Base-by-base conservation (phyloP, 2,329 filamentous ascomycete species). In the Blastomyces parvus region DNA sequence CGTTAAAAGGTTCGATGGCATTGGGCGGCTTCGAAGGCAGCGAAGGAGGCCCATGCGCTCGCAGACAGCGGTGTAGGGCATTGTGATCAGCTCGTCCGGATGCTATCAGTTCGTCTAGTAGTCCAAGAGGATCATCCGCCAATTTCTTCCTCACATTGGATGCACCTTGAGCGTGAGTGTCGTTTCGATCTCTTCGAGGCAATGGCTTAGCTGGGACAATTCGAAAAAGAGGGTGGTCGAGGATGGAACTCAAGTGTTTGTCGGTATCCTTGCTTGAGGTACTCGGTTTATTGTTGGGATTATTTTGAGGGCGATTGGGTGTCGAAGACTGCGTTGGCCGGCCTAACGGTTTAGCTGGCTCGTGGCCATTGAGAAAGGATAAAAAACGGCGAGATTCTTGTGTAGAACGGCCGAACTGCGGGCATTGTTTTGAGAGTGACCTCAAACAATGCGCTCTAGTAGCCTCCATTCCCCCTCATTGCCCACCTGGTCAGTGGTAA, bases 211-310 rank as follows among this genome's bases (percentile, higher is more conserved):
- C 65, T 11, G 76, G 76, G 7, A 71, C 65, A n/a, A 77, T 71
- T 13, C 73, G 72, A 65, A 78, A 78, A 27, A 78, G 72, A 14
- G 76, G 76, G 63, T 78, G 77, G 38, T 77, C 71, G 11, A 78
- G 67, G 48, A 78, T 77, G 13, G 67, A 69, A 53, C 71, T 71
- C 63, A 78, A 61, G 68, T 78, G 76, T 44, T 70, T 68, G 60
- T 77, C 74, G 48, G 76, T 71, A 55, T 75, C 44, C 14, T 53
- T 53, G 14, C 22, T 61, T 55, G 48, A 61, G 59, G 46, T 33
- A 42, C 36, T 40, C 46, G 19, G 22, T 61, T 17, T 50, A 27
- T 48, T 57, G 33, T 27, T 27, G 22, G 33, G 33, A 42, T 58
- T 42, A 33, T 59, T 30, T 27, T 19, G 25, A 50, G 36, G 58